Conservation (phyloP, 768 basidiomycete genomes). For the Lactarius trivialis region DNA sequence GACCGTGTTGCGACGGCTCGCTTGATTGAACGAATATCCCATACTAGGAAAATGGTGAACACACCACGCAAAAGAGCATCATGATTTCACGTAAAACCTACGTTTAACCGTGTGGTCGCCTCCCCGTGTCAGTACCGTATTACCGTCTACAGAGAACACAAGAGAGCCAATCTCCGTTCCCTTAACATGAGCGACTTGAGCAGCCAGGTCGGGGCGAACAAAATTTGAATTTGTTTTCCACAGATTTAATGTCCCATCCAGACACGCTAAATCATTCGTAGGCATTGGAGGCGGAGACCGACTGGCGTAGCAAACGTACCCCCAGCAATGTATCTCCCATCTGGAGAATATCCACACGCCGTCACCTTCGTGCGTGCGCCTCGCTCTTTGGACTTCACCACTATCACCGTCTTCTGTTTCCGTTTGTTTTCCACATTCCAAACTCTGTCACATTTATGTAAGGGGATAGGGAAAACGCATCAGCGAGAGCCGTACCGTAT, state of each 20-base stretch:
- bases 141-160: constrained; percentile 83
- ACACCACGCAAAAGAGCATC: not conserved
- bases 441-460: constrained; percentile 49
- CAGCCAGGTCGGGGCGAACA: constrained; percentile 79
- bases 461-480: not conserved
- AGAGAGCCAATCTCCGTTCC: constrained; percentile 82
- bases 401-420: constrained; percentile 93
- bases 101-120: constrained; percentile 95
- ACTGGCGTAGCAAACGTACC: constrained; percentile 46
- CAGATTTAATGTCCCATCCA: constrained; percentile 89
- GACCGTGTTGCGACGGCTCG: constrained; percentile 71
- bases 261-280: constrained; percentile 51
- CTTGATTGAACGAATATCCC: constrained; percentile 90
- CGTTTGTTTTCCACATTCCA: constrained; percentile 92
- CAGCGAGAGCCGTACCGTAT: constrained; percentile 54
- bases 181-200: constrained; percentile 84
- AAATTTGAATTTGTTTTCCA: constrained; percentile 94
- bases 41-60: constrained; percentile 48
- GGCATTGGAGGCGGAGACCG: not conserved
- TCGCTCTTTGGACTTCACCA: constrained; percentile 92
- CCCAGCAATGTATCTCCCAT: constrained; percentile 86
- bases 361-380: constrained; percentile 92
- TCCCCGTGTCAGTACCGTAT: constrained; percentile 80
- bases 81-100: constrained; percentile 38
- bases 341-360: constrained; percentile 77